A percentile compares a stretch with the other conserved stretches of the same genome.
These are phyloP conservation scores for Flaveria trinervia DNA, from an alignment of 129 eudicot species.

Conservation along the genomic window DNA sequence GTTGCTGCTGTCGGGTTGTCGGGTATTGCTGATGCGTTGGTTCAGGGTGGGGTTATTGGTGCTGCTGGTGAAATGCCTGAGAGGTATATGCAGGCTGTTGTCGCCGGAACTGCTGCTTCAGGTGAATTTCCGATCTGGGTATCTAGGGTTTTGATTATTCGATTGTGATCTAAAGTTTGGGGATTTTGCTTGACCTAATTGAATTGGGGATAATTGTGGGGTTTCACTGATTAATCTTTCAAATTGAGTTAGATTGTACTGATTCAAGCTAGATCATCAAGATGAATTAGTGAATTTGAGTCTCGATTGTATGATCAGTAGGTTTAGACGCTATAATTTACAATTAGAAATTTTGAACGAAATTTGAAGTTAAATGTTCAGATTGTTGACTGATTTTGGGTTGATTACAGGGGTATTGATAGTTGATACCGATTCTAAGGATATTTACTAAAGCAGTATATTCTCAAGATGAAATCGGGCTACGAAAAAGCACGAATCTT, in stretches of 20 bases:
- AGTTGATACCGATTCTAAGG: too few species aligned
- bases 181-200: conserved; percentile 18
- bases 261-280: neutral
- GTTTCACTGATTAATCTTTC: conserved; percentile 3
- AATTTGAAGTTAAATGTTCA: too few species aligned
- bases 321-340: too few species aligned
- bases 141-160: neutral
- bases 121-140: conserved; percentile 39
- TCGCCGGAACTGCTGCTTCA: conserved; percentile 94
- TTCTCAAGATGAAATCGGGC: too few species aligned
- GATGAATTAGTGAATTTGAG: neutral
- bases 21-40: conserved; percentile 80
- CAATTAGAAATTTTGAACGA: too few species aligned
- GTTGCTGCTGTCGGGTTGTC: conserved; percentile 61
- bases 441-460: too few species aligned
- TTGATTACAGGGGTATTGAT: too few species aligned
- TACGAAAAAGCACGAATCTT: conserved; percentile 63
- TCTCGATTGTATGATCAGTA: neutral
- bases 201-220: neutral
- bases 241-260: neutral
- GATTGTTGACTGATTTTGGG: neutral
- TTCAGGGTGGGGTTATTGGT: conserved; percentile 81
- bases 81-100: conserved; percentile 92
- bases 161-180: neutral
- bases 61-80: conserved; percentile 94